Conservation (phyloP, 352 stramenopile species). For the Pythium rishiriense region DNA sequence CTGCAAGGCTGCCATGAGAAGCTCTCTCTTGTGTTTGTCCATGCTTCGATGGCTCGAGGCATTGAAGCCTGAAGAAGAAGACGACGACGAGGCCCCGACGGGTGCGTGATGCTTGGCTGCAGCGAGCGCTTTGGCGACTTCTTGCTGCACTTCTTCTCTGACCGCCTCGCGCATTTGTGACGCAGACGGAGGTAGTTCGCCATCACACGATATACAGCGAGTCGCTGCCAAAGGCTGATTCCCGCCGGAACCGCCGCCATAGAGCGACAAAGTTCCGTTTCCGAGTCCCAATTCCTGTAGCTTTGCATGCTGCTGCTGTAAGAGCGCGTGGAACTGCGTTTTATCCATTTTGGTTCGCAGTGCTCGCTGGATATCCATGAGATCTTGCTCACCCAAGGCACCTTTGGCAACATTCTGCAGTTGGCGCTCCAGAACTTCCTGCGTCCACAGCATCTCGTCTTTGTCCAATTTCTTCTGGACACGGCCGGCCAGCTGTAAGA, state of each 20-base stretch:
- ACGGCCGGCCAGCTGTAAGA: slow-evolving; percentile 59
- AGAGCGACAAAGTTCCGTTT: slow-evolving; percentile 15
- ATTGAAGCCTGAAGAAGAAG: slow-evolving; percentile 37
- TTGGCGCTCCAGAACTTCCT: slow-evolving; percentile 65
- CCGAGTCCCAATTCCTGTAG: slow-evolving; percentile 24
- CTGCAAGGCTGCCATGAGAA: slow-evolving; percentile 49
- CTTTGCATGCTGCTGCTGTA: slow-evolving; percentile 51
- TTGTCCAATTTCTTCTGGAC: slow-evolving; percentile 80
- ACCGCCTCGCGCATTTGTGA: slow-evolving; percentile 60
- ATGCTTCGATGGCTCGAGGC: slow-evolving; percentile 61
- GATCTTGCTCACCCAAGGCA: slow-evolving; percentile 61
- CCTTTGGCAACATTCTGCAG: slow-evolving; percentile 67
- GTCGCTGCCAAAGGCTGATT: slow-evolving; percentile 42
- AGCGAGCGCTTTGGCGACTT: slow-evolving; percentile 54
- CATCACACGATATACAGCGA: slow-evolving; percentile 71
- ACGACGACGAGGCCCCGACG: neutral
- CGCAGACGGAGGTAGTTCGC: slow-evolving; percentile 59
- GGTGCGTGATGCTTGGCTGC: slow-evolving; percentile 25
- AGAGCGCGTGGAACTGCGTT: slow-evolving; percentile 47
- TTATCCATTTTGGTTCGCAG: slow-evolving; percentile 66
- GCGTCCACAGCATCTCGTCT: slow-evolving; percentile 74
- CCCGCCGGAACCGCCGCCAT: slow-evolving; percentile 10
- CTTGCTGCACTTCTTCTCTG: slow-evolving; percentile 58
- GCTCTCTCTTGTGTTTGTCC: slow-evolving; percentile 70
- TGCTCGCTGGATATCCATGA: slow-evolving; percentile 56